Base-by-base conservation (phyloP, 2,329 filamentous ascomycete species). In the Verticillium nubilum region DNA sequence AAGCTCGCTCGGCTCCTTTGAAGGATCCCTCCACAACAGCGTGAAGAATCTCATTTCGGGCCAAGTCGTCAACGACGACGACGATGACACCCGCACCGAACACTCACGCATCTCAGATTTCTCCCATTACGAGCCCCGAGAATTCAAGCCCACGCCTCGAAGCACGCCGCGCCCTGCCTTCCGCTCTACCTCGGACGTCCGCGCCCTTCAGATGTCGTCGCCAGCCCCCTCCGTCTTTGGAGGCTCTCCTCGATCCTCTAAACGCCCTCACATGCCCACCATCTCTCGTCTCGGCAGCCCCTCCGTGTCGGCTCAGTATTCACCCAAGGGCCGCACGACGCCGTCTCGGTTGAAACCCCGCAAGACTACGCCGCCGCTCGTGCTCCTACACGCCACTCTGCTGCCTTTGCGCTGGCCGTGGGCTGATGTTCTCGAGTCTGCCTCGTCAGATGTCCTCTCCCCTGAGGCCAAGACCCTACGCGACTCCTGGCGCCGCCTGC, bases 341-440 rank as follows among this genome's bases (percentile, higher is more conserved):
- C 81, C 85, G 1, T 78, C 82, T 23, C 76, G 86, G 6, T 83
- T 88, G 69, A 84, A 81, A 72, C 69, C 74, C 29, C 78, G 77
- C 64, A 81, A 81, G 58, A 83, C 84, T 55, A 70, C 73, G 1
- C 70, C 78, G n/a, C 91, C 91, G 2, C 79, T 95, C 2, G 89
- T 95, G 1, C 77, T 95, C 54, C 78, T 95, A 4, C 91, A 95
- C 66, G 87, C 91, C 35, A 93, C 90, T 0, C 78, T 94, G 0
- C 76, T 95, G 5, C 90, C 91, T 0, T 78, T 91, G 10, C 79
- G 85, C 47, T 85, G 88, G 78, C 78, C 80, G 1, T 92, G 88
- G 79, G 83, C 78, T 1, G 77, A 82, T 26, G 72, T 86, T 9
- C 71, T 87, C 28, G 78, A 84, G 50, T 67, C 64, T 9, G 69